Base-by-base conservation (phyloP, 495 filamentous ascomycete genomes). In the Eremomyces bilateralis region DNA sequence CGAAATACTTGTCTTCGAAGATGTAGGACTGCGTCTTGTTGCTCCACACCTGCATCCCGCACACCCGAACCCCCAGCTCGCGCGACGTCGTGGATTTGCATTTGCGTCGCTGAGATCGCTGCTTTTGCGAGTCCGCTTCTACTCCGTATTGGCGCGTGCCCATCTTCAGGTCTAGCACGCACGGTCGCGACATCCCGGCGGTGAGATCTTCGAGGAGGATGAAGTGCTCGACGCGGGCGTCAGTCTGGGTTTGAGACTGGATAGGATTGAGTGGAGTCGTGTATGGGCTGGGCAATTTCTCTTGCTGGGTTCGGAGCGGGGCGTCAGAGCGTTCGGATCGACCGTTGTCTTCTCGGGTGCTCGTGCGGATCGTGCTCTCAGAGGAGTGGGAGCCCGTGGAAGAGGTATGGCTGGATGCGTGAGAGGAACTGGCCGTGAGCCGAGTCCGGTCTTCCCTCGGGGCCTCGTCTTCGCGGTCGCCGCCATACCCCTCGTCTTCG, bases 131-230 rank as follows among this genome's bases (percentile, higher is more conserved):
- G 33, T 64, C 68, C 5, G 88, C 88, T 40, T 94, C 84, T n/a
- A 94, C 67, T 11, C 88, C 88, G 53, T 94, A 94, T 51, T 97
- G 88, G 2, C 88, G 72, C n/a, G 88, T 97, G 8, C 88, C 88
- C 88, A 97, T 97, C 53, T 97, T 97, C 39, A 97, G 62, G 53
- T 97, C 88, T 45, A 97, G 73, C 27, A 94, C 88, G 54, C 88
- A 95, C 10, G 88, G 88, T 21, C 76, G 74, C 48, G 78, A 80
- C 85, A 97, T 94, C 21, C 88, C 88, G 4, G 88, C 80, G 2
- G 88, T 97, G 20, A 97, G 67, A 50, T 97, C 88, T 55, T 97
- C 88, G n/a, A 97, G 60, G 0, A 97, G 63, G 4, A 97, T 62
- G 53, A 97, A 97, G 45, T 84, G 85, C 49, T 92, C 78, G 17